Evolutionary conservation across 2,329 filamentous ascomycete species (phyloP).

Genomic region (Fusarium sp.): DNA sequence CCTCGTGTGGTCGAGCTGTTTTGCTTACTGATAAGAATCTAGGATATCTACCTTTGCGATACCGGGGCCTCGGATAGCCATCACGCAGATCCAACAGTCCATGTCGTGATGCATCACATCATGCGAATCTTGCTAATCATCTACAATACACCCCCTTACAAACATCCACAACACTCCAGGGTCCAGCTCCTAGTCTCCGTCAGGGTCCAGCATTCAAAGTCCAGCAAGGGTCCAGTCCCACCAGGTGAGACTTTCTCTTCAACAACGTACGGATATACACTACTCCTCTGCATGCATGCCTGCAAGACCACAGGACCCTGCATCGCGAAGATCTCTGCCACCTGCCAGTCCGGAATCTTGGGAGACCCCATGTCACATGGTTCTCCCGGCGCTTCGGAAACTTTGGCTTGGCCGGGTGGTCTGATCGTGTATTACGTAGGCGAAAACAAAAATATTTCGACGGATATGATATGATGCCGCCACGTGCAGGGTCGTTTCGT

Average conservation of each 20-base stretch:
- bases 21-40: neutral
- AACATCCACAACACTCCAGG: neutral
- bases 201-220: neutral
- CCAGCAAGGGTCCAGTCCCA: slow-evolving; percentile 1
- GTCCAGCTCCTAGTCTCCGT: neutral
- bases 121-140: neutral
- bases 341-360: neutral
- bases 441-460: neutral
- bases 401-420: slow-evolving; percentile 18
- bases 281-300: neutral
- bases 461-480: slow-evolving; percentile 28
- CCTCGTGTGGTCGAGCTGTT: neutral
- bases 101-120: slow-evolving; percentile 1
- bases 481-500: slow-evolving; percentile 13
- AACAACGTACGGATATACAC: slow-evolving; percentile 1
- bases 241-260: slow-evolving; percentile 18
- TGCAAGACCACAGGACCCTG: slow-evolving; percentile 13
- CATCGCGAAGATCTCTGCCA: slow-evolving; percentile 19
- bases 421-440: slow-evolving; percentile 16
- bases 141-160: neutral
- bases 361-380: slow-evolving; percentile 10
- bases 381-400: neutral
- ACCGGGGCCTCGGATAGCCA: slow-evolving; percentile 6
- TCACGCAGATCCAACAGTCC: neutral
- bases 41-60: slow-evolving; percentile 1